Evolutionary conservation across 139 green algal species (phyloP), one percentile per base, ranked within the genome.

Genomic region (Tetraselmis chui): DNA sequence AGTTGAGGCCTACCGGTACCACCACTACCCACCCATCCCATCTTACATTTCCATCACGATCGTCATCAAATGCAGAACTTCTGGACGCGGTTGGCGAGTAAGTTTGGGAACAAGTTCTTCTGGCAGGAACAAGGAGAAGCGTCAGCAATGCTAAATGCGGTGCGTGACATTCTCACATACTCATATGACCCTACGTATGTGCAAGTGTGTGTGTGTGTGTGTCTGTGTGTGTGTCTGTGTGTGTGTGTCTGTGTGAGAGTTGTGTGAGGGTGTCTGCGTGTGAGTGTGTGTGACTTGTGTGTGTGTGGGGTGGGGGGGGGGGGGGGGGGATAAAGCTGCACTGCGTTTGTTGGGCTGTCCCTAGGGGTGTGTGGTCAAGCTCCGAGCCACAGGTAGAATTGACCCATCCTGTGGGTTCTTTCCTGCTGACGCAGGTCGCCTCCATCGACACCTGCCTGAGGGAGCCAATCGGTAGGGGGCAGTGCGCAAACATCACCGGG

Each of bases 91-190:
- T 87, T 99, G 59, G 85, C 93, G 0, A 94, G 93, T 32, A 97
- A 97, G 85, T 99, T 93, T 83, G 97, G 97, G 75, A 98, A 94
- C 85, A 97, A 97, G 86, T 96, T 97, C 77, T 98, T 96, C 88
- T 98, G 94, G 95, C 87, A 93, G 83, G 91, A 97, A 79, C 93
- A 95, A n/a, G 95, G 95, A 1, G 88, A 97, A 85, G 92, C 92
- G 32, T 85, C 88, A 24, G 84, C 91, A 26, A 97, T 98, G 76
- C 79, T 94, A 5, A 95, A 97, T 79, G 89, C 94, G 5, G 95
- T 98, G 77, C 86, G 85, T 59, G 74, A 76, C 1, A 84, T 88
- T 30, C 58, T 82, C 28, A 18, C n/a, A n/a, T n/a, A n/a, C n/a
- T n/a, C n/a, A n/a, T n/a, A n/a, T n/a, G n/a, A n/a, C n/a, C n/a